phyloP scores from a whole-genome alignment of 75 land plant genomes.

The Sequoia sempervirens region DNA sequence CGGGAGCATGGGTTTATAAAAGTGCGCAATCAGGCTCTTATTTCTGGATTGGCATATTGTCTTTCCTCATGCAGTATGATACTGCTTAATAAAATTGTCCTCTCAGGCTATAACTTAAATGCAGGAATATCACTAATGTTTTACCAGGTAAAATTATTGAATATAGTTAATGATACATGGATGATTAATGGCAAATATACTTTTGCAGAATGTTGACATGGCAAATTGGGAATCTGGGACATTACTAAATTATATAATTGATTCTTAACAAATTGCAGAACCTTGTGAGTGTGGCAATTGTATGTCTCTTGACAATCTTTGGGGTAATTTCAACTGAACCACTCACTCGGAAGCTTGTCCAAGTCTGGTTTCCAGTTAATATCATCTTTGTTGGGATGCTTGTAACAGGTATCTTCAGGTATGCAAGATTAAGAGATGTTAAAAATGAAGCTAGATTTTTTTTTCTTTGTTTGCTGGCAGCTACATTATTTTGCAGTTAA shows the following conservation, averaged over 20 bases:
- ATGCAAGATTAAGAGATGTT: neutral
- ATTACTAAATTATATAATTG: neutral
- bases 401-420: constrained; percentile 90
- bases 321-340: constrained; percentile 67
- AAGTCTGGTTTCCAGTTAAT: constrained; percentile 92
- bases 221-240: neutral
- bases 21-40: constrained; percentile 41
- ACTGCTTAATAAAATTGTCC: constrained; percentile 40
- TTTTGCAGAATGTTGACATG: neutral
- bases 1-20: constrained; percentile 21
- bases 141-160: constrained; percentile 39
- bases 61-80: constrained; percentile 59
- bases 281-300: constrained; percentile 56
- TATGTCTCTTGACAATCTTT: constrained; percentile 28
- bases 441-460: neutral
- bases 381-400: constrained; percentile 95
- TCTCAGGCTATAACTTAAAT: constrained; percentile 41
- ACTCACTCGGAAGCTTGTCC: constrained; percentile 69
- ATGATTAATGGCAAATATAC: neutral
- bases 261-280: constrained; percentile 44
- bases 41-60: constrained; percentile 53
- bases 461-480: neutral
- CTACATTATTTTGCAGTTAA: neutral
- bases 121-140: constrained; percentile 60
- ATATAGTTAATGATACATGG: constrained; percentile 2